phyloP scores from a whole-genome alignment of 371 early-diverging fungal genomes.

The Apophysomyces variabilis region DNA sequence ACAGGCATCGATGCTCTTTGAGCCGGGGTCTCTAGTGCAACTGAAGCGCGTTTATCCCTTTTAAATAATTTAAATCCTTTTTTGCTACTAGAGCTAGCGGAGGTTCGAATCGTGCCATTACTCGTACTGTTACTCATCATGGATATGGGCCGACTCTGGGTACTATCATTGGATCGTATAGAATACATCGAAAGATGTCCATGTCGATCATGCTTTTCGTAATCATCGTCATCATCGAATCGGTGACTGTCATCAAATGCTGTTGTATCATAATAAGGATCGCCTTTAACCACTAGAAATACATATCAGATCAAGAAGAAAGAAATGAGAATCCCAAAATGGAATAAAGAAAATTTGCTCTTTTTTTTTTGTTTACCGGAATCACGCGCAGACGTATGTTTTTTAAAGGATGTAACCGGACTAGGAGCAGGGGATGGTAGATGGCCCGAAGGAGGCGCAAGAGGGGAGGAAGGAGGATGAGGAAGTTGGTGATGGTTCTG shows the following conservation, averaged over 20 bases:
- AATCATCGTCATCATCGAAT: conserved; percentile 38
- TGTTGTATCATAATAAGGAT: neutral
- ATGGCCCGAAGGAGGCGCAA: conserved; percentile 8
- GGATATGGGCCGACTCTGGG: conserved; percentile 33
- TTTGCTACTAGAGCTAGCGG: conserved; percentile 29
- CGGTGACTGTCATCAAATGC: neutral
- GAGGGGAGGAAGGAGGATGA: conserved; percentile 6
- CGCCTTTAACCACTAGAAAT: neutral
- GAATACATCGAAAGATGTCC: conserved; percentile 25
- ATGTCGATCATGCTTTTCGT: conserved; percentile 14
- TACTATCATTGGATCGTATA: conserved; percentile 18
- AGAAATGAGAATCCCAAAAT: neutral
- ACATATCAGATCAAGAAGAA: neutral
- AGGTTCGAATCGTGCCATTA: conserved; percentile 25
- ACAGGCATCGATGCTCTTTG: conserved; percentile 18
- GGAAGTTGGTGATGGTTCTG: neutral
- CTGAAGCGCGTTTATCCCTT: conserved; percentile 34
- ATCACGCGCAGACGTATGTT: neutral
- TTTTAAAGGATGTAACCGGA: conserved; percentile 7
- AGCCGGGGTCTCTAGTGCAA: conserved; percentile 11
- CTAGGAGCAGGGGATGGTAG: conserved; percentile 12
- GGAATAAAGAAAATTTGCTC: too few species aligned
- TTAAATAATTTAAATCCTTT: conserved; percentile 50
- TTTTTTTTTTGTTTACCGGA: neutral
- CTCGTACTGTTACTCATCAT: conserved; percentile 38